These are phyloP conservation scores for Aureobasidium musti DNA, from an alignment of 2,329 filamentous ascomycete genomes.

Conservation along the genomic window DNA sequence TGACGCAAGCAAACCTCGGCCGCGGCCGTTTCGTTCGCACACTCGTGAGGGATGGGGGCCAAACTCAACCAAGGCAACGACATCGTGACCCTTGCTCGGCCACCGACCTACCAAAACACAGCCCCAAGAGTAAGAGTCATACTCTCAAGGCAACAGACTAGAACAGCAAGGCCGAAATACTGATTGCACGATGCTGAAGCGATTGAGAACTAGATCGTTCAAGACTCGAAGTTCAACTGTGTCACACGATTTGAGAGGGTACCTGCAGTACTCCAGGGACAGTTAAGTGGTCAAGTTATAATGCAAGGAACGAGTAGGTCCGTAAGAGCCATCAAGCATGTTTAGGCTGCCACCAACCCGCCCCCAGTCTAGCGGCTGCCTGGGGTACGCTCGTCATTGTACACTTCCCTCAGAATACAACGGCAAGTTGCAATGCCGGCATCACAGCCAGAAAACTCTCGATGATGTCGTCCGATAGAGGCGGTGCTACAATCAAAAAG, in stretches of 20 bases:
- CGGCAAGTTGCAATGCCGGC: constrained; percentile 15
- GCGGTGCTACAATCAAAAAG: constrained; percentile 17
- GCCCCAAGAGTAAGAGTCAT: constrained; percentile 24
- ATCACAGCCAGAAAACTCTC: constrained; percentile 2
- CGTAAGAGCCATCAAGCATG: background rate
- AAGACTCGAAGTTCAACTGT: background rate
- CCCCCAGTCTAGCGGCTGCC: constrained; percentile 21
- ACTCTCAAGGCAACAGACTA: background rate
- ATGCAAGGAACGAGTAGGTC: constrained; percentile 23
- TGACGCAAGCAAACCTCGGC: constrained; percentile 21
- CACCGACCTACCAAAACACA: constrained; percentile 27
- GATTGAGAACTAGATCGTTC: constrained; percentile 2
- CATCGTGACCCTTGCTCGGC: constrained; percentile 22
- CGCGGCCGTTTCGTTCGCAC: constrained; percentile 15
- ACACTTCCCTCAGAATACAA: constrained; percentile 2
- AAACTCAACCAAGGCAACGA: constrained; percentile 6
- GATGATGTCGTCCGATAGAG: constrained; percentile 9
- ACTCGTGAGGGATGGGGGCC: constrained; percentile 3
- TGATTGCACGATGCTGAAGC: background rate
- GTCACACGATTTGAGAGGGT: constrained; percentile 14
- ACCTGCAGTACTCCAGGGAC: constrained; percentile 26
- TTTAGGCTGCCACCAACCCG: constrained; percentile 21
- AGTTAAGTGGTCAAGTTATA: background rate
- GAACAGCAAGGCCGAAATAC: background rate
- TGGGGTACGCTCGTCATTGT: constrained; percentile 1